These are phyloP conservation scores for Chlorella sp. DNA, from an alignment of 139 green algal genomes.

Conservation along the genomic window DNA sequence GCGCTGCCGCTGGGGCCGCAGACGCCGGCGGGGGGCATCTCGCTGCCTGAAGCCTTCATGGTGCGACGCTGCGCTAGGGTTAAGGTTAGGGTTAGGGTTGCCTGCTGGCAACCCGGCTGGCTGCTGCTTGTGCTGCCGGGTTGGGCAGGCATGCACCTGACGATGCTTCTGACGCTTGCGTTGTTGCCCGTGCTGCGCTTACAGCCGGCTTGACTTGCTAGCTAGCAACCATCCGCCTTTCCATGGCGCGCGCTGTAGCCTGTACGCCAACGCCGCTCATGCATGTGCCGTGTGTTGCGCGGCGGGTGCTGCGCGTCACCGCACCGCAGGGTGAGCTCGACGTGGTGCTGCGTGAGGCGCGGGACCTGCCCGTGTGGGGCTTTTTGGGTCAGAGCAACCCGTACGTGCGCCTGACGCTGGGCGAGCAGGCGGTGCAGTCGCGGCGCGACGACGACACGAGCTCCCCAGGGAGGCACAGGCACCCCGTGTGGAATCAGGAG, in stretches of 20 bases:
- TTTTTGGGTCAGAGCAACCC: constrained; percentile 88
- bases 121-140: too few relatives aligned
- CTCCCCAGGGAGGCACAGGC: constrained; percentile 56
- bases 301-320: neutral
- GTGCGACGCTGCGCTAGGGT: too few relatives aligned
- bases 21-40: constrained; percentile 71
- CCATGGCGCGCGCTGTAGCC: too few relatives aligned
- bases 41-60: constrained; percentile 77
- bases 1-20: constrained; percentile 82
- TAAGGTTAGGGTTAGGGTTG: too few relatives aligned
- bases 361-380: constrained; percentile 83
- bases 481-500: constrained; percentile 90
- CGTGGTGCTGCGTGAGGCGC: constrained; percentile 71
- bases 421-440: constrained; percentile 69
- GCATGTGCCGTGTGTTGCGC: neutral
- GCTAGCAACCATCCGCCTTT: too few relatives aligned
- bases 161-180: too few relatives aligned
- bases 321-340: constrained; percentile 53
- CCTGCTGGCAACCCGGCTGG: too few relatives aligned
- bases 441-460: constrained; percentile 74
- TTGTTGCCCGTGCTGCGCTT: too few relatives aligned
- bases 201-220: neutral
- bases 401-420: constrained; percentile 79
- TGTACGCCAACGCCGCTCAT: too few relatives aligned
- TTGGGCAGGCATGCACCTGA: too few relatives aligned